These are phyloP conservation scores for Sonneratia alba DNA, from an alignment of 345 rosid genomes.

Conservation along the genomic window DNA sequence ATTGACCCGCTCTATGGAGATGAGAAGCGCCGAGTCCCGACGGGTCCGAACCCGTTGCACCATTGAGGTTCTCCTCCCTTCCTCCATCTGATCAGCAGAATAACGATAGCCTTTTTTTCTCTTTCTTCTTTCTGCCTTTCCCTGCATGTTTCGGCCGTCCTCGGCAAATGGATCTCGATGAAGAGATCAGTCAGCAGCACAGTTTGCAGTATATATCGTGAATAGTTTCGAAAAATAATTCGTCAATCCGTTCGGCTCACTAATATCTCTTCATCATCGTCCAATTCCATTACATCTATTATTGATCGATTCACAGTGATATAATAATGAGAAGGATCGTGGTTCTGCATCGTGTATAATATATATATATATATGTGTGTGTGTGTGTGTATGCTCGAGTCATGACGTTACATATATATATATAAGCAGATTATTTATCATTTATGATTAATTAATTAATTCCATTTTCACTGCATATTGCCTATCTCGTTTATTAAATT, in stretches of 20 bases:
- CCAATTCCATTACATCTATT: too few species aligned
- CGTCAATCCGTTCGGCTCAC: background rate
- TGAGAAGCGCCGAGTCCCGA: slow-evolving; percentile 80
- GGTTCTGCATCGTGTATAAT: too few species aligned
- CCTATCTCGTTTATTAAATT: background rate
- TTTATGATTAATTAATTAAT: background rate
- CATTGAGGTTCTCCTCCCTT: slow-evolving; percentile 35
- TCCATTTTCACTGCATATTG: background rate
- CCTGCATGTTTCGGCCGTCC: slow-evolving; percentile 4
- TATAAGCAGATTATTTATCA: background rate
- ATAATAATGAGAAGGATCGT: too few species aligned
- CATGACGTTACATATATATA: too few species aligned
- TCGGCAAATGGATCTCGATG: background rate
- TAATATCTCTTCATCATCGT: too few species aligned
- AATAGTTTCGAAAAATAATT: background rate
- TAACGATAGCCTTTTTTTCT: background rate
- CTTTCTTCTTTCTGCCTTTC: background rate
- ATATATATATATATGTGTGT: too few species aligned
- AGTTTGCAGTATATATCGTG: background rate
- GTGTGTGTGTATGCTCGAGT: too few species aligned
- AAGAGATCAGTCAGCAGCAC: too few species aligned
- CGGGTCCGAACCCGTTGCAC: slow-evolving; percentile 95
- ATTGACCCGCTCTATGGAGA: slow-evolving; percentile 50
- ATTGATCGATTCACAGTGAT: too few species aligned
- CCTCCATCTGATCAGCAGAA: background rate